Evolutionary conservation across 2,329 filamentous ascomycete species (phyloP), one percentile per base, ranked within the genome.

Genomic region (Penicillium capsulatum): DNA sequence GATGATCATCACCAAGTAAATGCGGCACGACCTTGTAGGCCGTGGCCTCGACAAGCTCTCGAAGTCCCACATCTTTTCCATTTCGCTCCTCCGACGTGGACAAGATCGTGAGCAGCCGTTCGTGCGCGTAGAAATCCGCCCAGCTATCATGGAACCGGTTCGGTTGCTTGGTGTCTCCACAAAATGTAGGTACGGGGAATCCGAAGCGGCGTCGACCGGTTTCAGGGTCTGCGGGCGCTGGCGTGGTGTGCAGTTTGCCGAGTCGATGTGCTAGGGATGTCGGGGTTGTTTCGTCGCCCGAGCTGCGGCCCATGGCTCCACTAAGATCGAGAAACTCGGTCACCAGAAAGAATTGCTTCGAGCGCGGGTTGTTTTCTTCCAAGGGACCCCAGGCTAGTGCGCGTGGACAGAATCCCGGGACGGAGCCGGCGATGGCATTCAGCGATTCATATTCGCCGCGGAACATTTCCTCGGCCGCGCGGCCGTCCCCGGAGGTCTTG

Each of bases 81-180:
- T 92, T 81, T 1, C 73, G 75, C 50, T 64, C 64, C 47, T 81
- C 70, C 1, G 75, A 77, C 16, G 73, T 70, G 6, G 65, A 64
- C 9, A 86, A 58, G 32, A 96, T 82, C 34, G 73, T 74, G 8
- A 81, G 71, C 34, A 96, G 66, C 3, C 90, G 74, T 51, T 83
- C 82, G 19, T 94, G 74, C 1, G 84, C 85, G 60, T 87, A 96
- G 57, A 97, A 96, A 0, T 87, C 81, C 1, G 85, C 80, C 91
- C 91, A 97, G 8, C 79, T 84, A 4, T 71, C 67, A 33, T 72
- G 76, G 68, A 77, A 94, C 0, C 68, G 68, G 59, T 96, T 97
- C 33, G 88, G 79, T 66, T 96, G 91, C 28, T 76, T 76, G 6
- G 87, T 92, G 31, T 86, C 79, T 2, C 90, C 90, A 64, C 91